Evolutionary conservation across 345 rosid species (phyloP), one percentile per base, ranked within the genome.

Genomic region (Brassica carinata): DNA sequence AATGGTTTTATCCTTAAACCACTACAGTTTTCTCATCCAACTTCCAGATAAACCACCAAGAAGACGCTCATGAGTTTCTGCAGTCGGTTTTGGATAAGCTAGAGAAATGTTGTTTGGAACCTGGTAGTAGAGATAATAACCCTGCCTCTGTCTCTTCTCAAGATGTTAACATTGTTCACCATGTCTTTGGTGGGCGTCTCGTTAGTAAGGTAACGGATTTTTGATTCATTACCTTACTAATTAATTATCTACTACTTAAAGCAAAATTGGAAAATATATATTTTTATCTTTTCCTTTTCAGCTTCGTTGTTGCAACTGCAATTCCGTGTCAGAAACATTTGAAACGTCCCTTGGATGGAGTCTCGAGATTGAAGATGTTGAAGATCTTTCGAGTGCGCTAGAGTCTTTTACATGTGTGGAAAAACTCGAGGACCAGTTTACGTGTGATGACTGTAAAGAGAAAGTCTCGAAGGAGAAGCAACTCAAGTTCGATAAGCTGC

Each of bases 41-140:
- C 75, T 93, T 93, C 67, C 75, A 40, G 59, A 85, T 86, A 66
- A 76, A 87, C 68, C 87, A 89, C 72, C 98, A 91, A 86, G 98
- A 93, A 86, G 98, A 93, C 79, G 97, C 97, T 11, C 98, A 93
- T 66, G 98, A 91, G 82, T 91, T 89, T 77, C 89, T 91, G 29
- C 97, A 90, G 11, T 90, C 92, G 68, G 75, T 93, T 78, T 75
- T 93, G 67, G 94, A 91, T 75, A 89, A 84, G 81, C 87, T 93
- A 5, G 95, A 90, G 74, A 83, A 85, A 23, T 87, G 97, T 58
- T 89, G 89, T 82, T 72, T 88, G 58, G 78, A 87, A 75, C 72
- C 2, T 51, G 5, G 79, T 36, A 68, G 53, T 43, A 71, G 63
- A 45, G 65, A 69, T 58, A 72, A 5, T 69, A 79, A 30, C 15